phyloP scores from a whole-genome alignment of 768 basidiomycete genomes.

The Rhizopogon vesiculosus region DNA sequence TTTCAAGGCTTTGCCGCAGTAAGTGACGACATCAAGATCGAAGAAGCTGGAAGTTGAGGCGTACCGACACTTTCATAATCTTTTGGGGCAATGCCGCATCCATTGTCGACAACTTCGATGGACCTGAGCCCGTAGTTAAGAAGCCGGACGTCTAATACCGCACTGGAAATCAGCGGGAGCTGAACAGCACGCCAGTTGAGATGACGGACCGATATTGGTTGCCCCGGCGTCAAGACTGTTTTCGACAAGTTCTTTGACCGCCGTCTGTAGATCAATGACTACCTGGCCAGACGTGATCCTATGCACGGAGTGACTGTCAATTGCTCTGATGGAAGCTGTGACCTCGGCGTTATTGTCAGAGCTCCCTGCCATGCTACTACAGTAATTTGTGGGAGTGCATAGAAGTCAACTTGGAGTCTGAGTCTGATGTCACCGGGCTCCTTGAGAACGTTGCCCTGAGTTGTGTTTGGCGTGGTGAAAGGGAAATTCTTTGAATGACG shows the following conservation, averaged over 20 bases:
- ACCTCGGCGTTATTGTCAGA: not conserved
- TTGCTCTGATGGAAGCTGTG: slow-evolving; percentile 40
- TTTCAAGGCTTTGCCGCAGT: slow-evolving; percentile 59
- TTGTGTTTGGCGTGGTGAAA: not conserved
- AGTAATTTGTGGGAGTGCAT: not conserved
- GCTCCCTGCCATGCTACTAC: not conserved
- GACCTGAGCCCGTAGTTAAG: slow-evolving; percentile 79
- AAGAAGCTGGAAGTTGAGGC: slow-evolving; percentile 14
- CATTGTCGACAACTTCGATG: slow-evolving; percentile 92
- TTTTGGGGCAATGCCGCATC: slow-evolving; percentile 71
- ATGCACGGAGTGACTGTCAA: slow-evolving; percentile 78
- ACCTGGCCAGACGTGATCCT: slow-evolving; percentile 94
- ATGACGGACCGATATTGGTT: slow-evolving; percentile 68
- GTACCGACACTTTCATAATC: slow-evolving; percentile 79
- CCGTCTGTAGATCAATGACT: slow-evolving; percentile 87
- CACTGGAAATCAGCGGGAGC: not conserved
- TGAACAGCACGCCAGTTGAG: not conserved
- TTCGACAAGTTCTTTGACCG: slow-evolving; percentile 95
- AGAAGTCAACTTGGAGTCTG: too few relatives aligned
- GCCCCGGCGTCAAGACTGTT: slow-evolving; percentile 94
- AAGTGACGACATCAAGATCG: not conserved
- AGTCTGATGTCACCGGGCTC: not conserved
- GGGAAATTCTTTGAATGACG: not conserved
- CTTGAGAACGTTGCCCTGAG: not conserved
- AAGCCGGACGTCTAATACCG: slow-evolving; percentile 73